A percentile compares a stretch with the other conserved stretches of the same genome.
Conservation (phyloP, 2,329 filamentous ascomycete genomes). For the Dothideomycetidae sp. region DNA sequence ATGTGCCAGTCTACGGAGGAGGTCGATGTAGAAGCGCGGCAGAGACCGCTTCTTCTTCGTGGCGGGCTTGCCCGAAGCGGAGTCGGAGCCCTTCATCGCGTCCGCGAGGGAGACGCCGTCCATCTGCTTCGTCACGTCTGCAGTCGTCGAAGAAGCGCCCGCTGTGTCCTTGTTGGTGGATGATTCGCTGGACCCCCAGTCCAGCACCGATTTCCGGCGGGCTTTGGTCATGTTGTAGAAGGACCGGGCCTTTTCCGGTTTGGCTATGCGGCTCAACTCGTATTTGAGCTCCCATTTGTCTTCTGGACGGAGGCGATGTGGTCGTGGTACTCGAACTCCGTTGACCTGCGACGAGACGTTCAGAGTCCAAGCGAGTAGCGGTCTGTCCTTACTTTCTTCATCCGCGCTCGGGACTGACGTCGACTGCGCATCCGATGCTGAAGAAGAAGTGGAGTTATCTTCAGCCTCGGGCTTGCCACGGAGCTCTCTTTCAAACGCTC, state of each 20-base stretch:
- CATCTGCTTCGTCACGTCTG: neutral
- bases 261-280: conserved; percentile 48
- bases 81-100: conserved; percentile 5
- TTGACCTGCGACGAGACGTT: conserved; percentile 61
- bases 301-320: conserved; percentile 30
- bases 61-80: conserved; percentile 19
- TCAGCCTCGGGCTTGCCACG: conserved; percentile 14
- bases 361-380: conserved; percentile 55
- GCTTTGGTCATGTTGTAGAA: conserved; percentile 44
- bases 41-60: conserved; percentile 27
- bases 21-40: conserved; percentile 30
- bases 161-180: neutral
- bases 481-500: conserved; percentile 48
- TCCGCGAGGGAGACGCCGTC: neutral
- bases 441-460: neutral
- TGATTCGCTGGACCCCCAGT: conserved; percentile 11
- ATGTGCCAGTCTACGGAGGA: conserved; percentile 35
- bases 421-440: conserved; percentile 4
- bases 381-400: conserved; percentile 12
- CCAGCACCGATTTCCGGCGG: conserved; percentile 39
- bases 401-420: conserved; percentile 7
- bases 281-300: conserved; percentile 68
- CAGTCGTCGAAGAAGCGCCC: neutral
- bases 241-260: conserved; percentile 27
- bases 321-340: conserved; percentile 47